Evolutionary conservation across 371 early-diverging fungal species (phyloP), one percentile per base, ranked within the genome.

Genomic region (Mortierella sp.): DNA sequence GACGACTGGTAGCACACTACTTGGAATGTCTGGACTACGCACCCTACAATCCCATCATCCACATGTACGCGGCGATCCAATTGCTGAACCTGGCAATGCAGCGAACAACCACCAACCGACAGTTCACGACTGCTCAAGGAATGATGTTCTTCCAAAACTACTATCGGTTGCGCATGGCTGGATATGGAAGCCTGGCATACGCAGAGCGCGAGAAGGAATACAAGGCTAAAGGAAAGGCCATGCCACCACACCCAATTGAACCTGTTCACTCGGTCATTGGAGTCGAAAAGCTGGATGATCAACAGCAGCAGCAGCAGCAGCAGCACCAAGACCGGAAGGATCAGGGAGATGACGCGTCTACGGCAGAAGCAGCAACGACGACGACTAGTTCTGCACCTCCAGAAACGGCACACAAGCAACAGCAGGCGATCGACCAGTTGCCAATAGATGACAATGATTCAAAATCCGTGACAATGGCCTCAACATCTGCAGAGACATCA

Each of bases 71-170:
- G 1, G 90, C 88, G 3, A 37, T 90, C 19, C 82, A 89, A 10
- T 83, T 87, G 54, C 43, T 94, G 6, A 88, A 88, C 53, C 71
- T 88, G 37, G 85, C 88, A 0, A 86, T 89, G 86, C 88, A 88
- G 60, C 82, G 94, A 25, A 85, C 86, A 64, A 81, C 85, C 4
- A 84, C 85, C 27, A 90, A 92, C 63, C 80, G 94, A 52, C 95
- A 95, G 49, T 28, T 61, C 48, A 22, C 56, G 9, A 24, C 72
- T 51, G 44, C 68, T 14, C 74, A 89, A 74, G 93, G 86, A 5
- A 83, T 92, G 70, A 70, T 89, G 48, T 92, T 93, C 72, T 49
- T 95, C 17, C 81, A 82, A 58, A 85, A 88, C 53, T 94, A 94
- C 67, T 80, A 79, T 41, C 85, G 86, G 53, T 53, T 90, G 12